These are phyloP conservation scores for Astrothelium macrocarpum DNA, from an alignment of 495 filamentous ascomycete genomes.

Conservation along the genomic window DNA sequence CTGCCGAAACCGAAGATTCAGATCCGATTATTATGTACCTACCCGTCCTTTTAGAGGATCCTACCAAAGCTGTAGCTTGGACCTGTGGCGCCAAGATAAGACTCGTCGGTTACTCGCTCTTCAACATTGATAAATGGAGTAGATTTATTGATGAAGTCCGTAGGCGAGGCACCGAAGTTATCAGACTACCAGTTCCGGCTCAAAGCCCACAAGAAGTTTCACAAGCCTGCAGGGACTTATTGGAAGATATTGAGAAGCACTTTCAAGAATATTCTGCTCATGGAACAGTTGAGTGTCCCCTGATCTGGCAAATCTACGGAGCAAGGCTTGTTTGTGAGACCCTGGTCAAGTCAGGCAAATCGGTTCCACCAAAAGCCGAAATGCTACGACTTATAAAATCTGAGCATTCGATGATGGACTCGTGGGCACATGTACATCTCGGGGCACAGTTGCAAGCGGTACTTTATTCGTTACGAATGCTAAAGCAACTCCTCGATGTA, in stretches of 20 bases:
- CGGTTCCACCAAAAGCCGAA: background rate
- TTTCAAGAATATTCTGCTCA: background rate
- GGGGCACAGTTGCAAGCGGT: constrained; percentile 52
- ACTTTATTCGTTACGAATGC: constrained; percentile 57
- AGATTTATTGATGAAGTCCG: background rate
- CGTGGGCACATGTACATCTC: constrained; percentile 56
- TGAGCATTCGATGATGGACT: constrained; percentile 4
- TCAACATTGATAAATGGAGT: constrained; percentile 15
- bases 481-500: constrained; percentile 44
- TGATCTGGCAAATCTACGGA: background rate
- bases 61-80: constrained; percentile 54
- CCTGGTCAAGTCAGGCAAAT: background rate
- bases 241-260: constrained; percentile 10
- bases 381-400: background rate
- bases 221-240: background rate
- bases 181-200: background rate
- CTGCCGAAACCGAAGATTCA: constrained; percentile 7
- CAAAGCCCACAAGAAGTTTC: background rate
- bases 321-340: background rate
- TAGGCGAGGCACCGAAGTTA: background rate
- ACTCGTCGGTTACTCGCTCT: constrained; percentile 48
- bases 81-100: constrained; percentile 43
- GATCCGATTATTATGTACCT: constrained; percentile 43
- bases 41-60: constrained; percentile 49
- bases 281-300: background rate